Evolutionary conservation across 1,284 basidiomycete genomes (phyloP), one percentile per base, ranked within the genome.

Genomic region (Testicularia cyperi): DNA sequence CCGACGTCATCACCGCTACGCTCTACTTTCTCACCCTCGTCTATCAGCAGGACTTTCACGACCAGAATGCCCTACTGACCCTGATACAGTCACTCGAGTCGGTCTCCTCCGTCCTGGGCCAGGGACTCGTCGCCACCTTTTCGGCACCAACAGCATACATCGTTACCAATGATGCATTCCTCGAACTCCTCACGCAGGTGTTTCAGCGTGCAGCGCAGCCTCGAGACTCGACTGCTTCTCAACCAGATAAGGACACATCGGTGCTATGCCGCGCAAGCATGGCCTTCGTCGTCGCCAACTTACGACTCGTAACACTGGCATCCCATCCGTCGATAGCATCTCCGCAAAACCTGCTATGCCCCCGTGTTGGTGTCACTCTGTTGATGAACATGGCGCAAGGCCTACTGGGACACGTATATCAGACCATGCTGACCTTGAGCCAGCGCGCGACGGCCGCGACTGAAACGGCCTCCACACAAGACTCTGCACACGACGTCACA

Each of bases 61-160:
- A 13, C 19, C 18, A 19, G 9, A 8, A 8, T 7, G 9, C 30
- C 15, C 20, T 20, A 12, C 18, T 35, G 19, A 4, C 13, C n/a
- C 29, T 23, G 10, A 42, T 63, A 2, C 38, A 48, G 12, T 53
- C 52, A 10, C 44, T 63, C 30, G 60, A 63, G 31, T 42, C 36
- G 15, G 24, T 63, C n/a, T 57, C 60, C 7, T 53, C 53, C 6
- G 41, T 56, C 48, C 42, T 57, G 24, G 60, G 60, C 6, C 60
- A 63, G 19, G 60, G 53, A 0, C 36, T 63, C n/a, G 31, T 57
- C 21, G 42, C 57, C 40, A 53, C 52, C 14, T 57, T 63, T 21
- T 44, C 43, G 29, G 27, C 47, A 3, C 35, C 53, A 2, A 39
- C 37, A 2, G 38, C 48, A 1, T 63, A 57, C 22, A 27, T 38